Base-by-base conservation (phyloP, 352 stramenopile genomes). In the Pythium scleroteichum region DNA sequence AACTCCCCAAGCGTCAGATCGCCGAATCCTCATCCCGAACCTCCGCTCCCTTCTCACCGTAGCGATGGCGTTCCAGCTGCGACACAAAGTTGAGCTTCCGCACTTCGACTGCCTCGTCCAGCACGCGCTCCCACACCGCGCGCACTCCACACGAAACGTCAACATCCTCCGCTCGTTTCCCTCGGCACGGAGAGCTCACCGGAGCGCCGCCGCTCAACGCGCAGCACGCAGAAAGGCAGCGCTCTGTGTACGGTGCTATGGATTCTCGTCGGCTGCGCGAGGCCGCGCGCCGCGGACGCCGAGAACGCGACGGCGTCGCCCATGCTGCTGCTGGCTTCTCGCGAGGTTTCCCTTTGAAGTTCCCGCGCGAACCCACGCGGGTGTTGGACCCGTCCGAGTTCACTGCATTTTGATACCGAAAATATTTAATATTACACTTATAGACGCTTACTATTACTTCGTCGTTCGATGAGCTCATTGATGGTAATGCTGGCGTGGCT, bases 241-340 rank as follows among this genome's bases (percentile, higher is more conserved):
- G 20, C 29, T n/a, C n/a, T n/a, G n/a, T n/a, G n/a, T n/a, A n/a
- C n/a, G n/a, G n/a, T n/a, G n/a, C n/a, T n/a, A n/a, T n/a, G n/a
- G n/a, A n/a, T n/a, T n/a, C n/a, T 19, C 50, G 23, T 38, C 47
- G 27, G 9, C 40, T 13, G 14, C 13, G 29, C 8, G n/a, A 20
- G 14, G 29, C 33, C 6, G 29, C 29, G 14, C 8, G 24, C 1
- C 8, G 22, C 26, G 19, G 42, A 13, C 48, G 17, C 40, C 17
- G 58, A 66, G 49, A 66, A 59, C 29, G 49, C 58, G n/a, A 53
- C 42, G 19, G 41, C 58, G 45, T 59, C 58, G 41, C 58, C 58
- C 3, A 40, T 32, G n/a, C 32, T 23, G 17, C 22, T 35, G 5
- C 5, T 35, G 29, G 29, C 10, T 35, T 10, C 5, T 35, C 38